A percentile compares a stretch with the other conserved stretches of the same genome.
Conservation (phyloP, 2,329 filamentous ascomycete genomes). For the Cladosporium halotolerans region DNA sequence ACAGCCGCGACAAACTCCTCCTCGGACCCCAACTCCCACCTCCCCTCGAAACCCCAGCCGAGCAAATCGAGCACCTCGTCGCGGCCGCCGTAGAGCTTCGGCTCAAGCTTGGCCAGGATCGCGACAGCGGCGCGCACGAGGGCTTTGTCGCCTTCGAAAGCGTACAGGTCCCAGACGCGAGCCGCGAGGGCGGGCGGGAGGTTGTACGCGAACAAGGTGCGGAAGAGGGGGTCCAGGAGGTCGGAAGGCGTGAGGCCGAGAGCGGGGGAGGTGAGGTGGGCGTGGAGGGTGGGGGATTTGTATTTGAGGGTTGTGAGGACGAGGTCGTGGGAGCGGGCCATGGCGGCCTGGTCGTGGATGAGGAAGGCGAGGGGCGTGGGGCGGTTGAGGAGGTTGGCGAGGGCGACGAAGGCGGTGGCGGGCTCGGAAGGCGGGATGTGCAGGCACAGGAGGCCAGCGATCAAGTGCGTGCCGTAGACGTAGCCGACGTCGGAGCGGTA, state of each 20-base stretch:
- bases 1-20: conserved; percentile 36
- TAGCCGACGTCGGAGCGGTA: conserved; percentile 79
- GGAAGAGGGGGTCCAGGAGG: conserved; percentile 27
- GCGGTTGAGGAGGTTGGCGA: conserved; percentile 73
- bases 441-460: conserved; percentile 66
- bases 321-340: conserved; percentile 61
- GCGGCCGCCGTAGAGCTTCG: conserved; percentile 40
- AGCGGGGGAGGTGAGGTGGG: conserved; percentile 50
- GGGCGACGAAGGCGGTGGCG: conserved; percentile 59
- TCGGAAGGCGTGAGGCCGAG: conserved; percentile 33
- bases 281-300: conserved; percentile 59
- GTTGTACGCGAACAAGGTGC: conserved; percentile 29
- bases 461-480: conserved; percentile 65
- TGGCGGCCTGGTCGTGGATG: conserved; percentile 61
- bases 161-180: conserved; percentile 73
- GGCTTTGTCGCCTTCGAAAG: conserved; percentile 72
- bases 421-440: conserved; percentile 54
- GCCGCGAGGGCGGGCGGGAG: conserved; percentile 45
- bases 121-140: conserved; percentile 67
- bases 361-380: conserved; percentile 70
- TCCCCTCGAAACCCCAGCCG: conserved; percentile 33
- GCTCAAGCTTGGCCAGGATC: conserved; percentile 50
- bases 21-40: conserved; percentile 31
- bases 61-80: conserved; percentile 40
- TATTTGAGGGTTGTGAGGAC: conserved; percentile 60